phyloP scores from a whole-genome alignment of 2,329 filamentous ascomycete genomes.

The Phaeosphaeria sp. region DNA sequence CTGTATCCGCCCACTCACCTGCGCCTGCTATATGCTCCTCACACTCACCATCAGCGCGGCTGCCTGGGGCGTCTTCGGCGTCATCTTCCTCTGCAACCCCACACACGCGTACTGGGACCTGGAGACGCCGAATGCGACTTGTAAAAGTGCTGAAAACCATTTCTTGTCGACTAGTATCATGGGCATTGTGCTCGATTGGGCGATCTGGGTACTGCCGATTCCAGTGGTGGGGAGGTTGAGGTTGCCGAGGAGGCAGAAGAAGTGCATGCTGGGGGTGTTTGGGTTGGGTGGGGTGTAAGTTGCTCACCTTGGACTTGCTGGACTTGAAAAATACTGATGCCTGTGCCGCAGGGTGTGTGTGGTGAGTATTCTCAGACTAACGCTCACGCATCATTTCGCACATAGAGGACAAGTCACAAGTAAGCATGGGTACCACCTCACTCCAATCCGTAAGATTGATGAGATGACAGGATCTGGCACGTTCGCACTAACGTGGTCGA shows the following conservation, averaged over 20 bases:
- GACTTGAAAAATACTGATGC: slow-evolving; percentile 35
- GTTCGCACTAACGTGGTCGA: slow-evolving; percentile 50
- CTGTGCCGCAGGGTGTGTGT: slow-evolving; percentile 31
- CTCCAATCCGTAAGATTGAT: neutral
- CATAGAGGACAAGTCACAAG: slow-evolving; percentile 27
- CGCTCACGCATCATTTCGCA: slow-evolving; percentile 29
- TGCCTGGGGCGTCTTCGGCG: slow-evolving; percentile 36
- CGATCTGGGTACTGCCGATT: slow-evolving; percentile 41
- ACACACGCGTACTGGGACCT: slow-evolving; percentile 36
- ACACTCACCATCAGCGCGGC: slow-evolving; percentile 23
- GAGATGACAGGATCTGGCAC: slow-evolving; percentile 41
- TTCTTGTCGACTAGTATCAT: slow-evolving; percentile 34
- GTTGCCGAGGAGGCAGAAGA: slow-evolving; percentile 41
- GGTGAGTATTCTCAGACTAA: slow-evolving; percentile 36
- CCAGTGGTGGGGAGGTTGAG: slow-evolving; percentile 36
- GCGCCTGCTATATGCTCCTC: slow-evolving; percentile 24
- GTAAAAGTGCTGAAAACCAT: slow-evolving; percentile 30
- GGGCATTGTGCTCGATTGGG: slow-evolving; percentile 38
- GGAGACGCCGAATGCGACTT: slow-evolving; percentile 17
- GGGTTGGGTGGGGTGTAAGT: slow-evolving; percentile 47
- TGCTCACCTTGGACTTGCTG: too few relatives aligned
- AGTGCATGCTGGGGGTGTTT: slow-evolving; percentile 42
- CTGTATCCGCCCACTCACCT: slow-evolving; percentile 7
- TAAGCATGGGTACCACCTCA: slow-evolving; percentile 12
- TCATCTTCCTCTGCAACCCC: slow-evolving; percentile 38